phyloP scores from a whole-genome alignment of 2,329 filamentous ascomycete species.

The Talaromyces sp. region DNA sequence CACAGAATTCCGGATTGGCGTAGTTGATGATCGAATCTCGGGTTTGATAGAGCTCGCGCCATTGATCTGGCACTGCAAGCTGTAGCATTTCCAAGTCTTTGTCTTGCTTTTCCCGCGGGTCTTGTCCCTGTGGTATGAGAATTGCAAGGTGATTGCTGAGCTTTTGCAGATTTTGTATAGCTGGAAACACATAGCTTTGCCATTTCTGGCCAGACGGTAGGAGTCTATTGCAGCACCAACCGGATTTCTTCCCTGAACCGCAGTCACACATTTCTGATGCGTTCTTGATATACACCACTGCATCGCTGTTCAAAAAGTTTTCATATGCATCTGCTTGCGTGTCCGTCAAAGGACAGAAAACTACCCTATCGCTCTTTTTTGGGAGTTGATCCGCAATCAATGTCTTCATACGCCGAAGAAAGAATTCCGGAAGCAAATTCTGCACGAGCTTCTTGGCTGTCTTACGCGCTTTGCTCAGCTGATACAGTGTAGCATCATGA shows the following conservation, averaged over 20 bases:
- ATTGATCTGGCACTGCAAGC: slow-evolving; percentile 69
- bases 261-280: slow-evolving; percentile 69
- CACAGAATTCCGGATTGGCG: slow-evolving; percentile 86
- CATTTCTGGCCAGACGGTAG: slow-evolving; percentile 64
- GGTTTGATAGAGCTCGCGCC: slow-evolving; percentile 69
- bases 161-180: slow-evolving; percentile 78
- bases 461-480: slow-evolving; percentile 75
- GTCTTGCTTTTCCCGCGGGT: slow-evolving; percentile 68
- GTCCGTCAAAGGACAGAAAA: slow-evolving; percentile 88
- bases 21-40: slow-evolving; percentile 77
- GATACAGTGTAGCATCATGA: slow-evolving; percentile 79
- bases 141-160: slow-evolving; percentile 90
- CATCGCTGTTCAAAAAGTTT: slow-evolving; percentile 70
- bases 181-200: slow-evolving; percentile 78
- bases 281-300: slow-evolving; percentile 65
- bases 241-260: slow-evolving; percentile 64
- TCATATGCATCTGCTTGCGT: slow-evolving; percentile 80
- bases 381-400: slow-evolving; percentile 89
- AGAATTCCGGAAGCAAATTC: slow-evolving; percentile 84
- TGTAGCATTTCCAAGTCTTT: slow-evolving; percentile 72
- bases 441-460: slow-evolving; percentile 81
- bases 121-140: slow-evolving; percentile 66
- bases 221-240: slow-evolving; percentile 72
- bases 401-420: slow-evolving; percentile 87
- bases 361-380: slow-evolving; percentile 89